phyloP scores from a whole-genome alignment of 495 filamentous ascomycete species.

The Penicillium tannophilum region DNA sequence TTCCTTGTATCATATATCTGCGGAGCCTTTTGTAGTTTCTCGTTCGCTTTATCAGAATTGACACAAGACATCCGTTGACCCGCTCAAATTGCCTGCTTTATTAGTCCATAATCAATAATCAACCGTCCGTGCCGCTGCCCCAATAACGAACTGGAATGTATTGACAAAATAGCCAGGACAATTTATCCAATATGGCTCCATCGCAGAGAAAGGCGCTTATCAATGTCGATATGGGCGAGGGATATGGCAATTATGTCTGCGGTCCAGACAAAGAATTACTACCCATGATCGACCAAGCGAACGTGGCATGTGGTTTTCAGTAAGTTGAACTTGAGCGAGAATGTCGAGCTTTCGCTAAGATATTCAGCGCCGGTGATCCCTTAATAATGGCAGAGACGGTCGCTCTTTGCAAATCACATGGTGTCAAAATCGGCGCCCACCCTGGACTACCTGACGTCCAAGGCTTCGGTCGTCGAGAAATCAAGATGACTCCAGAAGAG shows the following conservation, averaged over 20 bases:
- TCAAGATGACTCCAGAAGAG: constrained; percentile 57
- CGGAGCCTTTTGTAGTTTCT: too few species aligned
- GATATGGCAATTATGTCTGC: constrained; percentile 48
- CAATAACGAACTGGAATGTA: too few species aligned
- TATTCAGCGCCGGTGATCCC: constrained; percentile 49
- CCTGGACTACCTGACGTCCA: constrained; percentile 63
- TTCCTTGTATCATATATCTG: too few species aligned
- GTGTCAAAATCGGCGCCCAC: constrained; percentile 58
- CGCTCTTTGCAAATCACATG: constrained; percentile 54
- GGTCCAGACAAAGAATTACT: constrained; percentile 62
- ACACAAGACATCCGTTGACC: too few species aligned
- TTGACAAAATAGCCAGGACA: too few species aligned
- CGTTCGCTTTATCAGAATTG: too few species aligned
- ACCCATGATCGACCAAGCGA: constrained; percentile 61
- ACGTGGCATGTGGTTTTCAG: constrained; percentile 65
- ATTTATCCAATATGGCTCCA: background rate
- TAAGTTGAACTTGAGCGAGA: background rate
- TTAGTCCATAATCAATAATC: too few species aligned
- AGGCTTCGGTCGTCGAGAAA: constrained; percentile 62
- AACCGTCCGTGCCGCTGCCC: too few species aligned
- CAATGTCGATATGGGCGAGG: constrained; percentile 57
- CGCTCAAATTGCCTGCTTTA: too few species aligned
- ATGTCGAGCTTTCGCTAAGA: background rate
- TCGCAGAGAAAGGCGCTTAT: constrained; percentile 43
- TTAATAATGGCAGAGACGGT: constrained; percentile 63